phyloP scores from a whole-genome alignment of 129 eudicot species.

The Lactuca saligna region DNA sequence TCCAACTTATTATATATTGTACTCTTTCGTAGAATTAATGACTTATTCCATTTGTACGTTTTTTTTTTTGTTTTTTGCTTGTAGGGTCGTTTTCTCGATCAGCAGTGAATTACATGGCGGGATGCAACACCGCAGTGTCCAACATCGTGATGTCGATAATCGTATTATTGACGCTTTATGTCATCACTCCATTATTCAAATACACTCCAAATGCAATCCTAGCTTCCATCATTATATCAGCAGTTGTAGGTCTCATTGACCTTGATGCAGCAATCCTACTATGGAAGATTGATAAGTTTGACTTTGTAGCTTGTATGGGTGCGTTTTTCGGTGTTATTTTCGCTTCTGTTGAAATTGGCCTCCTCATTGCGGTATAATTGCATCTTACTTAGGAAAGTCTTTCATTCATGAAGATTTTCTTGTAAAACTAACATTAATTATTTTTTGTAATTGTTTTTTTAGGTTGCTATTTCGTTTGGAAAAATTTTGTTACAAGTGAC shows the following conservation, averaged over 20 bases:
- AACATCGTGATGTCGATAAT: slow-evolving; percentile 69
- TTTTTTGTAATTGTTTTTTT: not conserved
- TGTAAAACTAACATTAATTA: not conserved
- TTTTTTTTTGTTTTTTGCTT: slow-evolving; percentile 1
- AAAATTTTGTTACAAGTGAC: slow-evolving; percentile 75
- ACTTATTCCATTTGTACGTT: not conserved
- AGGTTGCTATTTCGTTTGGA: slow-evolving; percentile 69
- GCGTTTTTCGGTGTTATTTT: slow-evolving; percentile 74
- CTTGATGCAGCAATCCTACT: slow-evolving; percentile 48
- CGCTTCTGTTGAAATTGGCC: slow-evolving; percentile 62
- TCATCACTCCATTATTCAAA: slow-evolving; percentile 66
- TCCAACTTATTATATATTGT: no score
- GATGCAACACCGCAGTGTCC: slow-evolving; percentile 62
- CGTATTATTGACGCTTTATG: slow-evolving; percentile 47
- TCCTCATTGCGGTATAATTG: slow-evolving; percentile 54
- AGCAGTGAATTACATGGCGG: slow-evolving; percentile 72
- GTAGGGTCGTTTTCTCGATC: slow-evolving; percentile 70
- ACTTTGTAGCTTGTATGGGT: slow-evolving; percentile 75
- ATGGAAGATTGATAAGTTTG: slow-evolving; percentile 72
- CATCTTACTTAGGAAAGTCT: not conserved
- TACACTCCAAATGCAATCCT: slow-evolving; percentile 73
- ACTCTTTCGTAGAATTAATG: not conserved
- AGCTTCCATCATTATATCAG: slow-evolving; percentile 74
- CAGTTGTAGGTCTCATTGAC: slow-evolving; percentile 62
- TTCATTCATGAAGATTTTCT: not conserved